Base-by-base conservation (phyloP, 345 rosid genomes). In the Geranium rotundifolium region DNA sequence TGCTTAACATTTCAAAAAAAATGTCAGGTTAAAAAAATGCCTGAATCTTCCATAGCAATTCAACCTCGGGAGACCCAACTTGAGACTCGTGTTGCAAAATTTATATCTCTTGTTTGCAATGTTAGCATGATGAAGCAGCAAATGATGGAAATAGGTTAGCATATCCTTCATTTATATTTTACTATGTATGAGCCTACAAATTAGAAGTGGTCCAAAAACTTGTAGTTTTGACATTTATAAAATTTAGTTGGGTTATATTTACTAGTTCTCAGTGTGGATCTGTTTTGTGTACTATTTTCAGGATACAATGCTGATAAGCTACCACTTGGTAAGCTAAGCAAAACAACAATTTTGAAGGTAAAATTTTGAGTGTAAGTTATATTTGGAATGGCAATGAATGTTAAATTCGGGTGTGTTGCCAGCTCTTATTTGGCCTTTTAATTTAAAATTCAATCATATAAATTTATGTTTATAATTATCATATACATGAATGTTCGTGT, bases 261-360 rank as follows among this genome's bases (percentile, higher is more conserved):
- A 8, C n/a, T 23, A 31, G 57, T 29, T 29, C 31, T 63, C 19
- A 29, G 14, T 57, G 49, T 49, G 57, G 19, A 17, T 55, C 4
- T 34, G 18, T 13, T 5, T 19, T 54, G n/a, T n/a, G 19, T 3
- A 62, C 63, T 17, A 55, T 12, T 79, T 79, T 73, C 23, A 85
- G 87, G 91, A 69, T 87, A 88, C 69, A 84, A 91, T 70, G 95
- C 95, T 76, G 82, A 89, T 65, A 89, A 86, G 80, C 71, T 91
- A 81, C 96, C 98, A 19, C 96, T 91, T 50, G 98, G 98, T 16
- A 91, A 85, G 76, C 80, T 91, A 66, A 91, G 96, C 82, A 85
- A 80, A 81, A 68, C 90, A 64, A 89, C 89, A 57, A 81, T 91
- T 67, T 62, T 73, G 66, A 85, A 79, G 86, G 88, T 76, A 56